Evolutionary conservation across 768 basidiomycete genomes (phyloP), one percentile per base, ranked within the genome.

Genomic region (Atractiella rhizophila): DNA sequence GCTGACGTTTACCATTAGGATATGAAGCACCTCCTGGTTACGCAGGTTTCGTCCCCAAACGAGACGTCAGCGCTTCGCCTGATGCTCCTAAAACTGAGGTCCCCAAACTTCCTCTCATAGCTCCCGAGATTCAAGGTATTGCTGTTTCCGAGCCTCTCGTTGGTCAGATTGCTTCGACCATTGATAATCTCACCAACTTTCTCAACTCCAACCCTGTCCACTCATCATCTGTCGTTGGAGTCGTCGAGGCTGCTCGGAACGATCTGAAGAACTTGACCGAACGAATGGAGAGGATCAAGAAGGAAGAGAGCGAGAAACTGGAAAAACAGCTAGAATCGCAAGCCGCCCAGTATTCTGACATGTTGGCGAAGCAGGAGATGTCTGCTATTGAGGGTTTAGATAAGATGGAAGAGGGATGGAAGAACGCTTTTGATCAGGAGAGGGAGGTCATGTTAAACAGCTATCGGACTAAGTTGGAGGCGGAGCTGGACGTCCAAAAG

Each of bases 21-120:
- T 81, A 79, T 56, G 85, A 94, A 58, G 81, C 76, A 9, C 86
- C 88, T 26, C 81, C 81, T 19, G 88, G 88, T 16, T 94, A 71
- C 57, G 64, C 67, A 42, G 23, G 63, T 74, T 66, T 72, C 28
- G 24, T 47, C 49, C 13, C 51, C n/a, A 60, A 60, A 45, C 16
- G 45, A 12, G 48, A 34, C 71, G n/a, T n/a, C n/a, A 34, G 48
- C 19, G 56, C n/a, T 39, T 56, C 56, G 29, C 51, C 61, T 43
- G 43, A 48, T 35, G 35, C 18, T 10, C 30, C 35, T 28, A 48
- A 48, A 39, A 45, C 48, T 21, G 47, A 32, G 0, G 26, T 44
- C 11, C 49, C 48, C 8, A 63, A 61, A 1, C 67, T 94, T 9
- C 82, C 85, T 33, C 68, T 80, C 18, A 64, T 94, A 44, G 76